These are phyloP conservation scores for Geotrichum bryndzae DNA, from an alignment of 1,139 yeast species.

Conservation along the genomic window DNA sequence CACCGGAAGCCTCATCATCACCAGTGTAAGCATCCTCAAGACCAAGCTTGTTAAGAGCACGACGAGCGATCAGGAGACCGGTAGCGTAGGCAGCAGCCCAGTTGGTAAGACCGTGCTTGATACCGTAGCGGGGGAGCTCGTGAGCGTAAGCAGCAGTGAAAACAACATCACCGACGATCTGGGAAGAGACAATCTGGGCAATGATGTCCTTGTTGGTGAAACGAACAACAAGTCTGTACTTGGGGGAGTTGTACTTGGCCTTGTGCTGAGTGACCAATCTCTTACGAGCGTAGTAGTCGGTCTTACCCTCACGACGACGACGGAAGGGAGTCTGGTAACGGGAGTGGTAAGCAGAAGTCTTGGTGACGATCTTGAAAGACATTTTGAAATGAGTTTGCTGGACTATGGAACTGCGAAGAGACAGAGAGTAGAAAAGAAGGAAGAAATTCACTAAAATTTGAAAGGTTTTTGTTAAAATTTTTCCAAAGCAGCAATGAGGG, in stretches of 20 bases:
- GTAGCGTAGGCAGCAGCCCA: conserved; percentile 99
- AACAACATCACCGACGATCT: conserved; percentile 94
- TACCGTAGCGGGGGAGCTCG: conserved; percentile 97
- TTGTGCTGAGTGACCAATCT: conserved; percentile 99
- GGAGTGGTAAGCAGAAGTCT: conserved; percentile 94
- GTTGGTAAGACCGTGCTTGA: conserved; percentile 98
- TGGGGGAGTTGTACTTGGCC: conserved; percentile 99
- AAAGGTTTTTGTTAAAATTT: not conserved
- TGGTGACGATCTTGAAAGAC: conserved; percentile 68
- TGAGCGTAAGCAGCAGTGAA: conserved; percentile 98
- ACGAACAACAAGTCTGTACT: conserved; percentile 99
- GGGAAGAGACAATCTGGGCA: conserved; percentile 94
- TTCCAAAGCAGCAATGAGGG: not conserved
- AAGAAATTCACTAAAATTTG: not conserved
- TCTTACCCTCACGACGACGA: conserved; percentile 99
- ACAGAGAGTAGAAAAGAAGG: conserved; percentile 7
- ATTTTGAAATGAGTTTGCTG: conserved; percentile 34
- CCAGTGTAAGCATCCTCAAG: conserved; percentile 97
- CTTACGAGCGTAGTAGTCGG: conserved; percentile 99
- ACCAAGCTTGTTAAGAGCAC: conserved; percentile 96
- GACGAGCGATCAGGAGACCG: conserved; percentile 98
- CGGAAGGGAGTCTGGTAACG: conserved; percentile 99
- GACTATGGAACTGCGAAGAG: conserved; percentile 12
- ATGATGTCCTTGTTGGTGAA: conserved; percentile 99
- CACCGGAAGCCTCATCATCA: conserved; percentile 99